Conservation (phyloP, 2,329 filamentous ascomycete species). For the Teratosphaeria zuluensis region DNA sequence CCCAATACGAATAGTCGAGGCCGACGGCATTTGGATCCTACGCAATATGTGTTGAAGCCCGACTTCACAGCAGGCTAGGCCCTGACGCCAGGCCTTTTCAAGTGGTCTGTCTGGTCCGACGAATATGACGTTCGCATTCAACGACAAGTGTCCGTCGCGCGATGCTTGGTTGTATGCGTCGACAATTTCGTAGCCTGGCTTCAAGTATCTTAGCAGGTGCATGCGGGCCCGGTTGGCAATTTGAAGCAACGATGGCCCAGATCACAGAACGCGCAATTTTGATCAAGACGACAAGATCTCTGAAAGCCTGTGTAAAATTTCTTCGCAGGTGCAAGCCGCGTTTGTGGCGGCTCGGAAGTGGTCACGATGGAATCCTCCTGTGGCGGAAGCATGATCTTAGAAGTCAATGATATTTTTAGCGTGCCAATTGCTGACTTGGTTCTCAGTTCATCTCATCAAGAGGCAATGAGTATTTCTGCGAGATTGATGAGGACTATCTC, state of each 20-base stretch:
- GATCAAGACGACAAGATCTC: background rate
- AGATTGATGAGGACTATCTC: constrained; percentile 97
- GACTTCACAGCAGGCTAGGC: background rate
- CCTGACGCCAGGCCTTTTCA: background rate
- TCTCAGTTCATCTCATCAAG: constrained; percentile 89
- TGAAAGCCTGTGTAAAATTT: background rate
- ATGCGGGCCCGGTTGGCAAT: background rate
- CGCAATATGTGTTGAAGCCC: background rate
- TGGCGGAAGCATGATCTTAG: background rate
- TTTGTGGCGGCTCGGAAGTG: background rate
- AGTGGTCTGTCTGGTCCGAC: background rate
- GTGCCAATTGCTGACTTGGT: constrained; percentile 5
- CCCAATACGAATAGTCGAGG: background rate
- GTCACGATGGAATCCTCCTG: background rate
- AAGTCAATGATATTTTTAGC: background rate
- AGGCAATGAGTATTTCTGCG: constrained; percentile 98
- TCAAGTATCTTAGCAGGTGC: background rate
- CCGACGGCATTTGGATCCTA: background rate
- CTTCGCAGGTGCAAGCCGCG: background rate
- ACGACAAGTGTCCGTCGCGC: background rate
- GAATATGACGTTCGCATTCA: background rate
- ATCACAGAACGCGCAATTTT: background rate
- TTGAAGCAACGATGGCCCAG: background rate
- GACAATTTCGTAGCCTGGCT: background rate
- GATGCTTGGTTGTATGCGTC: background rate